phyloP scores from a whole-genome alignment of 495 filamentous ascomycete species.

The Immersiella caudata region DNA sequence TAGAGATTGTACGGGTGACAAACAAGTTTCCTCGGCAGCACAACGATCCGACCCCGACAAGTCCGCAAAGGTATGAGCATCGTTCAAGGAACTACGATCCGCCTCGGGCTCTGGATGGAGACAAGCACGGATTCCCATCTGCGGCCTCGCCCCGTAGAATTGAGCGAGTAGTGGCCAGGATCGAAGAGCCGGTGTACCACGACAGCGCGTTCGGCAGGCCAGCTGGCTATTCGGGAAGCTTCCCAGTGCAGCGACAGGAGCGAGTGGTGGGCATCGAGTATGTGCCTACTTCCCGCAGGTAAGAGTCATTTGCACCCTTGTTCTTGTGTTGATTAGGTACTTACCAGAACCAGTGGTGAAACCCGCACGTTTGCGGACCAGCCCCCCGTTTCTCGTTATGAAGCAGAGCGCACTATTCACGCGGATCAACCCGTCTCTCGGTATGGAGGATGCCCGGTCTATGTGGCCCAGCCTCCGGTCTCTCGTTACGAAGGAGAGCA shows the following conservation, averaged over 20 bases:
- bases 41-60: conserved; percentile 4
- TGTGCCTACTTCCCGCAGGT: background rate
- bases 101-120: conserved; percentile 3
- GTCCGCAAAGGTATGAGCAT: conserved; percentile 1
- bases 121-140: conserved; percentile 12
- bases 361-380: background rate
- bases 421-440: too few relatives aligned
- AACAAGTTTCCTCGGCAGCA: conserved; percentile 39
- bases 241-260: conserved; percentile 26
- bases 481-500: too few relatives aligned
- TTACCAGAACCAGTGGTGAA: conserved; percentile 1
- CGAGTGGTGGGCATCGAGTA: conserved; percentile 26
- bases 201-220: background rate
- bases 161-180: conserved; percentile 23
- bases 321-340: too few relatives aligned
- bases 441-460: too few relatives aligned
- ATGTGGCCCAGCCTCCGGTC: too few relatives aligned
- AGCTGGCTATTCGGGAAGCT: background rate
- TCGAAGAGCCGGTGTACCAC: conserved; percentile 15
- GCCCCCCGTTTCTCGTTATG: conserved; percentile 4
- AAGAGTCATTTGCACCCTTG: background rate
- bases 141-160: background rate
- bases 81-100: conserved; percentile 12
- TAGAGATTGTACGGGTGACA: conserved; percentile 34
- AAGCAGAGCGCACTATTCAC: background rate